A percentile compares a stretch with the other conserved stretches of the same genome.
These are phyloP conservation scores for Talaromyces nanjingensis DNA, from an alignment of 495 filamentous ascomycete genomes.

Conservation along the genomic window DNA sequence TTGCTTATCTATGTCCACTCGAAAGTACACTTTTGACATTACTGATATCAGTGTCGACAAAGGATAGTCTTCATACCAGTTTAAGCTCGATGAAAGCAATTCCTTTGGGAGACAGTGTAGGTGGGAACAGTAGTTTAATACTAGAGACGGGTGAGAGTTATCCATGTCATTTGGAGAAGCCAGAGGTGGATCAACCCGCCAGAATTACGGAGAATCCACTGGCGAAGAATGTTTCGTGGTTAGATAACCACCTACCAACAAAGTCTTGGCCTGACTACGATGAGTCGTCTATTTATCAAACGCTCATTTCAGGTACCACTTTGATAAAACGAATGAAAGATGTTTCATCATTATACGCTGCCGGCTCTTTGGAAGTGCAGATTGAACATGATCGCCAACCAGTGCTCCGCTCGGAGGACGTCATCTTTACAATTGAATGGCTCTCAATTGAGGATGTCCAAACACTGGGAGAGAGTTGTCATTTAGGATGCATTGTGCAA, in stretches of 20 bases:
- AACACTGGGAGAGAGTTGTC: background rate
- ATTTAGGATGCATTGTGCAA: slow-evolving; percentile 1
- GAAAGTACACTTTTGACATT: background rate
- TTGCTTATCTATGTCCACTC: no score
- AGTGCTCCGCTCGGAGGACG: background rate
- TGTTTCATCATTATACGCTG: slow-evolving; percentile 1
- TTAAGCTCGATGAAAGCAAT: background rate
- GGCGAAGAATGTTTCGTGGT: no score
- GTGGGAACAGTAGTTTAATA: background rate
- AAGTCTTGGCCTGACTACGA: background rate
- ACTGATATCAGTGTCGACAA: background rate
- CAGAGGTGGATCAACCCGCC: no score
- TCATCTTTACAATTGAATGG: slow-evolving; percentile 1
- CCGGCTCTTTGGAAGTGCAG: slow-evolving; percentile 1
- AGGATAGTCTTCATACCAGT: background rate
- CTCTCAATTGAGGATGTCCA: slow-evolving; percentile 2
- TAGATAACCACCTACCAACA: no score
- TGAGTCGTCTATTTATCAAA: slow-evolving; percentile 1
- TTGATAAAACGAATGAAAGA: slow-evolving; percentile 4
- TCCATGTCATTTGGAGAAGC: no score
- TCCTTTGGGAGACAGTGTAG: background rate
- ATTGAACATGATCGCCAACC: slow-evolving; percentile 4
- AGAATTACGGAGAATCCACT: no score
- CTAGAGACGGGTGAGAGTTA: background rate
- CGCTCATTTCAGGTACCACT: background rate